Evolutionary conservation across 164 flowering plant genomes (phyloP).

Genomic region (Vitis amurensis): DNA sequence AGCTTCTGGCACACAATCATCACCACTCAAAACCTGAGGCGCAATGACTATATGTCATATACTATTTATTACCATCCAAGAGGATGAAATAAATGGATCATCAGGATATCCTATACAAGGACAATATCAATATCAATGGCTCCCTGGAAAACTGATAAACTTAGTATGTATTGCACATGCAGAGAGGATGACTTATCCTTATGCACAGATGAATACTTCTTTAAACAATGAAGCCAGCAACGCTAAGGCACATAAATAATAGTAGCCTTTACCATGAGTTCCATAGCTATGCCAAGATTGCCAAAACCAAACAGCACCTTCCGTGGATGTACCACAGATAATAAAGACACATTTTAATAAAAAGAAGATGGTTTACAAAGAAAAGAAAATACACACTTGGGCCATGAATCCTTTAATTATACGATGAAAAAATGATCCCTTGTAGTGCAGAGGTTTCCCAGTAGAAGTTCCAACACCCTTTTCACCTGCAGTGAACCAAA

Average conservation of each 20-base stretch:
- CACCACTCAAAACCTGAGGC: background rate
- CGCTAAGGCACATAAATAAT: background rate
- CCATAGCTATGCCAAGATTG: background rate
- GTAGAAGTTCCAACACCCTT: constrained; percentile 68
- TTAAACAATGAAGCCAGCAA: background rate
- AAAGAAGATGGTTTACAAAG: background rate
- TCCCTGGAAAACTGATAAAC: background rate
- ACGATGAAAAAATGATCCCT: constrained; percentile 74
- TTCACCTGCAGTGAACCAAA: constrained; percentile 56
- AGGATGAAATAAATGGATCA: background rate
- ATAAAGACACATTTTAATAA: background rate
- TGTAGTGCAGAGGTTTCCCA: constrained; percentile 74
- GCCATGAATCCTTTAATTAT: constrained; percentile 87
- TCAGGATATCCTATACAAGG: background rate
- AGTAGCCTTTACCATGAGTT: constrained; percentile 1
- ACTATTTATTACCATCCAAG: background rate
- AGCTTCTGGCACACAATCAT: background rate
- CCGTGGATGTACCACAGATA: background rate
- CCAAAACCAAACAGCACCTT: background rate
- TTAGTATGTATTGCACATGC: background rate
- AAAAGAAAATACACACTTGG: constrained; percentile 48
- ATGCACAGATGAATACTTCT: background rate
- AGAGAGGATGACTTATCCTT: background rate
- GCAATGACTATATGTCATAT: background rate
- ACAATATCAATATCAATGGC: background rate